A percentile compares a stretch with the other conserved stretches of the same genome.
Conservation (phyloP, 257 asterid genomes). For the Primulina eburnea region DNA sequence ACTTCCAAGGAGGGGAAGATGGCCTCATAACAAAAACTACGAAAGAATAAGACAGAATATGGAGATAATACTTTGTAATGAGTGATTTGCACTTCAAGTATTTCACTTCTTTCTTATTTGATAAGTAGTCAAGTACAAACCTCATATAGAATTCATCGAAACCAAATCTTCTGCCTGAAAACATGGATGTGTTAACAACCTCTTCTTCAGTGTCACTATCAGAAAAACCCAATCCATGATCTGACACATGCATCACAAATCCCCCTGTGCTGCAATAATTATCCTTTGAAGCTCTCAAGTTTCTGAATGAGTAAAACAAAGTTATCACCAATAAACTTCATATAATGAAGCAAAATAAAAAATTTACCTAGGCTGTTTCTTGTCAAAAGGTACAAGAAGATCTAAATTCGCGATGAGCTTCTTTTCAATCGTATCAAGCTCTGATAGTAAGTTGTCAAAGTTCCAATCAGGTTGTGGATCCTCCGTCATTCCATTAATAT, state of each 20-base stretch:
- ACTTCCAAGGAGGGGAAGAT: background rate
- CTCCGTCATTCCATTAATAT: conserved; percentile 50
- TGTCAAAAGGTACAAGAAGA: conserved; percentile 42
- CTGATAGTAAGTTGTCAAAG: conserved; percentile 55
- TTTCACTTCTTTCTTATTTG: background rate
- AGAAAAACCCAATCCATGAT: conserved; percentile 22
- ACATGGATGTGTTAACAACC: background rate
- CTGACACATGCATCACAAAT: conserved; percentile 39
- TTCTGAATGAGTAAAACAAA: conserved; percentile 34
- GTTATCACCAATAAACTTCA: conserved; percentile 14
- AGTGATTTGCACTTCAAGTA: background rate
- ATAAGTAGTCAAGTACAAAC: conserved; percentile 21
- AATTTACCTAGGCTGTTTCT: conserved; percentile 46
- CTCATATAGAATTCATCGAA: conserved; percentile 35
- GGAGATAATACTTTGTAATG: background rate
- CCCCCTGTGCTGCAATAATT: conserved; percentile 24
- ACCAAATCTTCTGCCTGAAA: conserved; percentile 28
- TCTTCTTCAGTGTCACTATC: conserved; percentile 26
- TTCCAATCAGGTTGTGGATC: conserved; percentile 91
- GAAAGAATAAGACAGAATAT: conserved; percentile 7
- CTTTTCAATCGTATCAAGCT: conserved; percentile 56
- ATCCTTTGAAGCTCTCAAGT: conserved; percentile 35
- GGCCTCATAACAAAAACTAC: background rate
- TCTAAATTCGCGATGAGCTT: conserved; percentile 31
- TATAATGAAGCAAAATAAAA: background rate